These are phyloP conservation scores for Aegilops umbellulata DNA, from an alignment of 176 grass and related monocot species.

Conservation along the genomic window DNA sequence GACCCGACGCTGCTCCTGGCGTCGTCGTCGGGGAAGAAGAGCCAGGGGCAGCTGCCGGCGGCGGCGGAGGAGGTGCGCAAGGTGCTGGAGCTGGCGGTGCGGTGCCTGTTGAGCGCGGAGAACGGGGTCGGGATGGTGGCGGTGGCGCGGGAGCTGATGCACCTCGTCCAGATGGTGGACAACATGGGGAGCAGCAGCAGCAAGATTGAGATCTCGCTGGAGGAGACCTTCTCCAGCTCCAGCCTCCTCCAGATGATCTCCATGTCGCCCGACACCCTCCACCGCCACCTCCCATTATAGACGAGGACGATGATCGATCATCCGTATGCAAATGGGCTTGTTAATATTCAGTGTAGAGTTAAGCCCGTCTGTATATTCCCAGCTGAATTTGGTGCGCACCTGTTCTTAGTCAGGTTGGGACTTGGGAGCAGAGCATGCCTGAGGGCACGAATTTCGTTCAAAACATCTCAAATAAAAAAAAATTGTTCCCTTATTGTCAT, in stretches of 20 bases:
- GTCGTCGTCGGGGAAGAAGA: slow-evolving; percentile 40
- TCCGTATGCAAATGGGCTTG: not conserved
- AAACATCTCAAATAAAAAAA: too few relatives aligned
- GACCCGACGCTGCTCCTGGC: slow-evolving; percentile 55
- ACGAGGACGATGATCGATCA: not conserved
- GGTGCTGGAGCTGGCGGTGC: slow-evolving; percentile 63
- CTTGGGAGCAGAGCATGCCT: too few relatives aligned
- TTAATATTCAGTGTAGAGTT: not conserved
- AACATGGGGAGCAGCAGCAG: slow-evolving; percentile 82
- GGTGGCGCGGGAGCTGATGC: slow-evolving; percentile 63
- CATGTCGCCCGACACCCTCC: slow-evolving; percentile 81
- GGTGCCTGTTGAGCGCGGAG: slow-evolving; percentile 67
- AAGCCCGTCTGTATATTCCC: too few relatives aligned
- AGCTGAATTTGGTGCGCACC: too few relatives aligned
- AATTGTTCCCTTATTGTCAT: too few relatives aligned
- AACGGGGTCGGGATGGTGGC: slow-evolving; percentile 47
- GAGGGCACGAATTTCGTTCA: too few relatives aligned
- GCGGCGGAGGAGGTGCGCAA: slow-evolving; percentile 63
- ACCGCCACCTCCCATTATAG: slow-evolving; percentile 35
- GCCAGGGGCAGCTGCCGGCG: slow-evolving; percentile 42
- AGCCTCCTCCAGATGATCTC: slow-evolving; percentile 98
- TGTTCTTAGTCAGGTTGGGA: too few relatives aligned
- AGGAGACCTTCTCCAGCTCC: slow-evolving; percentile 84
- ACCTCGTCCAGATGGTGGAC: slow-evolving; percentile 35
- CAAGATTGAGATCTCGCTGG: slow-evolving; percentile 75